Evolutionary conservation across 495 filamentous ascomycete species (phyloP).

Genomic region (Penicillium simplicissimum): DNA sequence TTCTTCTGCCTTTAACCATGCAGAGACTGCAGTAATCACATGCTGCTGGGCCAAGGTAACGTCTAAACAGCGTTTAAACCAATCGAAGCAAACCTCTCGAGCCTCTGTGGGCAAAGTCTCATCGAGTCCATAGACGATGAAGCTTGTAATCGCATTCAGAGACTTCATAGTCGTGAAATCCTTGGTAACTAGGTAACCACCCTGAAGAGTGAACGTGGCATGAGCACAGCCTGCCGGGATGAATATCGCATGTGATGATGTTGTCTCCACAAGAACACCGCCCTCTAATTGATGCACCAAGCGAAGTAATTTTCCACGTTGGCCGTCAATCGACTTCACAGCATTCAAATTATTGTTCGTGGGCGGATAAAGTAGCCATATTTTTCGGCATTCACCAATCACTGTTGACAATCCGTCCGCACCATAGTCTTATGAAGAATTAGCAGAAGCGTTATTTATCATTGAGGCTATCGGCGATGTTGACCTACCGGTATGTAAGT

Average conservation of each 20-base stretch:
- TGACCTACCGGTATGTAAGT: conserved; percentile 21
- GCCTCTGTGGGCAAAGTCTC: conserved; percentile 8
- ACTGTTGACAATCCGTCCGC: conserved; percentile 19
- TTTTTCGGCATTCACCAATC: conserved; percentile 20
- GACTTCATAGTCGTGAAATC: conserved; percentile 22
- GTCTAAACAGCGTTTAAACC: conserved; percentile 13
- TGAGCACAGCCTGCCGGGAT: conserved; percentile 17
- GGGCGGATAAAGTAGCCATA: conserved; percentile 22
- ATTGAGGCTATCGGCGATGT: background rate
- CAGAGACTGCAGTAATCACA: conserved; percentile 1
- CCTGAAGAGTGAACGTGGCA: conserved; percentile 17
- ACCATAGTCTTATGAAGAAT: conserved; percentile 7
- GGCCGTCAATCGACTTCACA: conserved; percentile 12
- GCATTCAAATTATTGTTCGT: conserved; percentile 14
- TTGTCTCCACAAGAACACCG: conserved; percentile 16
- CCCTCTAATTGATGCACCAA: conserved; percentile 17
- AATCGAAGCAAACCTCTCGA: conserved; percentile 11
- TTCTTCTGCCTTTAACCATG: conserved; percentile 6
- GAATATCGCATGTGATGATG: conserved; percentile 17
- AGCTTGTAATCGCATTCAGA: conserved; percentile 10
- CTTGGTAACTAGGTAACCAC: conserved; percentile 20
- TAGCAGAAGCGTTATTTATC: background rate
- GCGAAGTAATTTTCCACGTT: conserved; percentile 11
- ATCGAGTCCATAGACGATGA: conserved; percentile 9
- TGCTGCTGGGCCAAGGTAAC: conserved; percentile 2